Conservation (phyloP, 495 filamentous ascomycete genomes). For the Xylaria sp. region DNA sequence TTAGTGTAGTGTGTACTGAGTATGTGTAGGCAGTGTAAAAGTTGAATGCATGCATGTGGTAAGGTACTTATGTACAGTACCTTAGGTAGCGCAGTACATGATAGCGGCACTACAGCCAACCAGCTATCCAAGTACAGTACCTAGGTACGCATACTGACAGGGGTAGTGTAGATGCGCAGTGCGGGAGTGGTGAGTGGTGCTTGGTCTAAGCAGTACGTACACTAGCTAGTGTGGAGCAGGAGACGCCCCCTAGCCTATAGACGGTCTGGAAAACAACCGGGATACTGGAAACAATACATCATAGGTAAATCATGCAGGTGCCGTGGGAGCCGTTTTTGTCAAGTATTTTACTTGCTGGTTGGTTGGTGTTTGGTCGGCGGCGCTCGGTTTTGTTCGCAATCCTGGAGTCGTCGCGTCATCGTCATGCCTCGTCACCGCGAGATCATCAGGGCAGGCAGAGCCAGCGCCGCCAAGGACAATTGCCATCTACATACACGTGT, state of each 20-base stretch:
- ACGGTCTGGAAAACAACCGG: slow-evolving; percentile 6
- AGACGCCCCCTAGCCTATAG: neutral
- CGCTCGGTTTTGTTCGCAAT: slow-evolving; percentile 3
- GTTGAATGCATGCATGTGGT: neutral
- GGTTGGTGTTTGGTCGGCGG: neutral
- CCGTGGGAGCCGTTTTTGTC: slow-evolving; percentile 15
- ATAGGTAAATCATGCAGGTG: slow-evolving; percentile 27
- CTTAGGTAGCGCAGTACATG: no score
- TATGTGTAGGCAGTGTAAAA: no score
- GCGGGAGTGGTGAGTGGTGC: slow-evolving; percentile 11
- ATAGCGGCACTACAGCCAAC: neutral
- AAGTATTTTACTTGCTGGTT: no score
- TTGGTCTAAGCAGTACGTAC: no score
- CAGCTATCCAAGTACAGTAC: neutral
- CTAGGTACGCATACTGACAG: no score
- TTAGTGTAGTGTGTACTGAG: no score
- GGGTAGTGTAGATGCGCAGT: slow-evolving; percentile 13
- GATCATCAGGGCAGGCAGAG: slow-evolving; percentile 17
- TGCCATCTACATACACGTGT: no score
- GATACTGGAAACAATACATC: slow-evolving; percentile 22
- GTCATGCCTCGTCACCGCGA: slow-evolving; percentile 27
- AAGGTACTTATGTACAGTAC: no score
- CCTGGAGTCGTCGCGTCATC: slow-evolving; percentile 13
- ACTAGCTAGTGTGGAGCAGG: neutral
- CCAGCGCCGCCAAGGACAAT: neutral